Base-by-base conservation (phyloP, 2,329 filamentous ascomycete genomes). In the Graphilbum ipis-grandicollis region DNA sequence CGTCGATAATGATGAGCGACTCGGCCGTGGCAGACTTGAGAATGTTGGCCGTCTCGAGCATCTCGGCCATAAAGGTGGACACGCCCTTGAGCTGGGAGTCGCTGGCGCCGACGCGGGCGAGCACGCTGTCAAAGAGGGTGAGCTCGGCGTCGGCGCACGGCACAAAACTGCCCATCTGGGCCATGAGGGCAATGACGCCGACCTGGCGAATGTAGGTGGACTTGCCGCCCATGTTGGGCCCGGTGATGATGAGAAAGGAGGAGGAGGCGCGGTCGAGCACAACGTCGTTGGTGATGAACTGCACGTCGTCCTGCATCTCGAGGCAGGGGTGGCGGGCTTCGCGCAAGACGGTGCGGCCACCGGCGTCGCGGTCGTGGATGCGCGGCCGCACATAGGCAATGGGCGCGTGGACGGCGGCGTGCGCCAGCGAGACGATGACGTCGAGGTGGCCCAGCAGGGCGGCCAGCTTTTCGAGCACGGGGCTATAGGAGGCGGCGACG, bases 11-110 rank as follows among this genome's bases (percentile, higher is more conserved):
- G 59, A 98, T 96, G 37, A 98, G 70, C 5, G 84, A 93, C 53
- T 98, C 90, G 23, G 79, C 75, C 0, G 90, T 98, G 2, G 90
- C 90, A 0, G 84, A 92, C 60, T 96, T 96, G 51, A 98, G 75
- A 45, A 98, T 98, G 54, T 96, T 96, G 46, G 90, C 85, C 2
- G 90, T 98, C 56, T 98, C 90, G 18, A 98, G 71, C 90, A 98
- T 98, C 60, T 98, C 90, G 2, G 90, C 90, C 92, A 98, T 98
- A 57, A 98, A 98, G 0, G 90, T 98, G 4, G 84, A 93, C 2
- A 98, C 90, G 26, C 90, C 90, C 59, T 96, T 96, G 44, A 98
- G 77, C 56, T 96, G 90, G 7, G 83, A 93, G 58, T 98, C 92
- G 48, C 81, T 90, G 7, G 90, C 92, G 31, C 92, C 90, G 0